Conservation (phyloP, 225 moss, liverwort and hornwort genomes). For the Pseudisothecium myosuroides region DNA sequence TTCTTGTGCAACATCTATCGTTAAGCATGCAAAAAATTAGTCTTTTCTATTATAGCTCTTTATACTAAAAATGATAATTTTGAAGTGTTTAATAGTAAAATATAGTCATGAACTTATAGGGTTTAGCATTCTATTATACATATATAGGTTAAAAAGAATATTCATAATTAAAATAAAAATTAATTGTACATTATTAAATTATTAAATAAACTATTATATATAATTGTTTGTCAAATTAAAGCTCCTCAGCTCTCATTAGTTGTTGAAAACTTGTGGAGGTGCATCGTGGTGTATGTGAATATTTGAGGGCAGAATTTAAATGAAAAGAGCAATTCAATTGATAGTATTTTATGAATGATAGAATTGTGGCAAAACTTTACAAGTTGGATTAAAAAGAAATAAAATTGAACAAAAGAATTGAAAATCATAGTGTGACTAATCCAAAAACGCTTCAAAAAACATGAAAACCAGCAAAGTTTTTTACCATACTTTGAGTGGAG, state of each 20-base stretch:
- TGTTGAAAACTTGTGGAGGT: background rate
- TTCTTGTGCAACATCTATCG: background rate
- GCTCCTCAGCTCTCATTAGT: background rate
- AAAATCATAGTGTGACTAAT: fast-evolving
- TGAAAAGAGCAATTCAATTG: background rate
- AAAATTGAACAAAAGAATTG: background rate
- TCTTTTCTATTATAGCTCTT: background rate
- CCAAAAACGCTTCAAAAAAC: background rate
- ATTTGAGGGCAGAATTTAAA: background rate
- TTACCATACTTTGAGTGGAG: fast-evolving
- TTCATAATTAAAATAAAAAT: background rate
- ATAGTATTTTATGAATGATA: background rate
- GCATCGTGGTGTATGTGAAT: background rate
- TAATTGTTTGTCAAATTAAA: background rate
- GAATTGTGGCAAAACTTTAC: background rate
- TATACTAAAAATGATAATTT: background rate
- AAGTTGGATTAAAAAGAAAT: background rate
- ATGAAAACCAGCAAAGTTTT: background rate
- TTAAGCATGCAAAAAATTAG: background rate
- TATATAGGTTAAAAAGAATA: background rate
- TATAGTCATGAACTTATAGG: background rate
- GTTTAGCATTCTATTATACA: background rate
- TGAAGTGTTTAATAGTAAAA: background rate
- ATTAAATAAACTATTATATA: too few species aligned
- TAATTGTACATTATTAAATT: background rate